phyloP scores from a whole-genome alignment of 2,329 filamentous ascomycete genomes.

The Tolypocladium nubicola region DNA sequence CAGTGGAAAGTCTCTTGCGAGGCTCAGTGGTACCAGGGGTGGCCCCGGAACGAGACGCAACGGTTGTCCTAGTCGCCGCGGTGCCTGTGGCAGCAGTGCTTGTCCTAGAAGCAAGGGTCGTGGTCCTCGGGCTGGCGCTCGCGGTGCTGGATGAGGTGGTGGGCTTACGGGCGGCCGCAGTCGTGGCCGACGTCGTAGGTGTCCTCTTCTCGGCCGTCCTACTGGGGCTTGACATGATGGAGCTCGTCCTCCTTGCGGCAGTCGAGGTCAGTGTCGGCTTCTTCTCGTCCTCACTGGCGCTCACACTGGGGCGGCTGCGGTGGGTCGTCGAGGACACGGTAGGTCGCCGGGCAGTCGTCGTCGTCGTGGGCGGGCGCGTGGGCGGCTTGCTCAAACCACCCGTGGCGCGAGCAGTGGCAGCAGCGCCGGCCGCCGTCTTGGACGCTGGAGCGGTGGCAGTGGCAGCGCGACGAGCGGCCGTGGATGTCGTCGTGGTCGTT shows the following conservation, averaged over 20 bases:
- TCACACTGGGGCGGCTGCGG: constrained; percentile 35
- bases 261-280: constrained; percentile 26
- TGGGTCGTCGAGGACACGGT: constrained; percentile 27
- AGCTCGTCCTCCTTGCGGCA: constrained; percentile 31
- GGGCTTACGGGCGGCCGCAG: constrained; percentile 23
- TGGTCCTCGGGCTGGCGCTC: constrained; percentile 27
- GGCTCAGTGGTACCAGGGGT: constrained; percentile 32
- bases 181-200: constrained; percentile 19
- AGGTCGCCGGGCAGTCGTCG: constrained; percentile 19
- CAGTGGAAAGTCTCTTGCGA: constrained; percentile 46
- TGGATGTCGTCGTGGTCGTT: constrained; percentile 15
- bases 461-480: constrained; percentile 21
- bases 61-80: constrained; percentile 22
- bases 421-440: constrained; percentile 4
- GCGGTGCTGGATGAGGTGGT: constrained; percentile 18
- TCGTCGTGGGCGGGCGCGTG: constrained; percentile 32
- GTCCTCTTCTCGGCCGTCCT: constrained; percentile 23
- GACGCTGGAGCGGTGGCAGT: constrained; percentile 16
- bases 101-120: constrained; percentile 18
- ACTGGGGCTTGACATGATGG: constrained; percentile 27
- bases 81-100: constrained; percentile 13
- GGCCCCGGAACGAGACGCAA: constrained; percentile 23
- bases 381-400: constrained; percentile 35
- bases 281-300: constrained; percentile 41
- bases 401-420: constrained; percentile 2